Evolutionary conservation across 2,329 filamentous ascomycete species (phyloP), one percentile per base, ranked within the genome.

Genomic region (Lachnellula willkommii): DNA sequence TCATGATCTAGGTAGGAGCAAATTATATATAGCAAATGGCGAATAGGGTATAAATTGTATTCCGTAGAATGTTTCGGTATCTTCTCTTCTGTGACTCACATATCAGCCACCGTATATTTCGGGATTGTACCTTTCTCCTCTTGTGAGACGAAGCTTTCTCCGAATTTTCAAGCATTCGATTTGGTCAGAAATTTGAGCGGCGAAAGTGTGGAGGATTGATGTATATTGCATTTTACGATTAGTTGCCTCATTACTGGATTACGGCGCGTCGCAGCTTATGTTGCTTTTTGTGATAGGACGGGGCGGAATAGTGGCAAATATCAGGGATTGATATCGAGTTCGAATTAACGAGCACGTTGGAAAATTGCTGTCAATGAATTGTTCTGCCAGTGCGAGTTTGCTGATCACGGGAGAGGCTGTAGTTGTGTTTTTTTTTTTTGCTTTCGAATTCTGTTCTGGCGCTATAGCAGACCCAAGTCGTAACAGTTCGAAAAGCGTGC

Each of bases 381-480:
- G 61, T 51, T 54, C 48, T 55, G 50, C 58, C 53, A 64, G 60
- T 59, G 62, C 52, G 56, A 60, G 36, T 26, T 55, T 61, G 65
- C 53, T 66, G 62, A 63, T 66, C 65, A 69, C 63, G 63, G 57
- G 56, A 60, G 56, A 54, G 53, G 60, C 61, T 68, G 66, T 64
- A 61, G 55, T 57, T 60, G 60, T 53, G 57, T 20, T 20, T n/a
- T n/a, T 59, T 64, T 61, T 58, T 50, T 65, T 63, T 64, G 58
- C 61, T 61, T 65, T 68, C 65, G 64, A 66, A 61, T 65, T 66
- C 52, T 65, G 60, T 61, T 67, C 63, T 65, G 67, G 65, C 66
- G 67, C 65, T 69, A 69, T 65, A 66, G 63, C 65, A 62, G 63
- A 69, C 62, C 54, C 61, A 65, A 65, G 67, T 66, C 65, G 65